Percentiles rank a stretch among this genome's conserved stretches.
Evolutionary conservation across 495 filamentous ascomycete genomes (phyloP).

Genomic region (Polyplosphaeria fusca): DNA sequence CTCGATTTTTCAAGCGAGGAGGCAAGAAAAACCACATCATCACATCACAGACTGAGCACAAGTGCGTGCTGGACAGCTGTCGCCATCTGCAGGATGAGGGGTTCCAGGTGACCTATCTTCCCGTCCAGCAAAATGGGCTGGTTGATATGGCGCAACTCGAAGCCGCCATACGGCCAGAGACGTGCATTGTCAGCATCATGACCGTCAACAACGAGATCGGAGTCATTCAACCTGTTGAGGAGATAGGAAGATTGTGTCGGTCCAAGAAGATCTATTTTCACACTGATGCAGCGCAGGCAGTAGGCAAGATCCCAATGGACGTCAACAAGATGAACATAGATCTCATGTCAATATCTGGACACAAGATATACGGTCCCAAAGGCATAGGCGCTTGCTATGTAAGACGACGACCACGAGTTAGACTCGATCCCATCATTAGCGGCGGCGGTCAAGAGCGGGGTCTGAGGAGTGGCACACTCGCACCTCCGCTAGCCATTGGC

Average conservation of each 20-base stretch:
- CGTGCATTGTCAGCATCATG: slow-evolving; percentile 92
- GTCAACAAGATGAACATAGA: slow-evolving; percentile 97
- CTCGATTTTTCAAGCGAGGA: slow-evolving; percentile 83
- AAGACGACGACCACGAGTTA: slow-evolving; percentile 83
- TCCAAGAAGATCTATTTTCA: slow-evolving; percentile 96
- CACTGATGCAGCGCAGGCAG: slow-evolving; percentile 94
- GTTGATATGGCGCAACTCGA: slow-evolving; percentile 84
- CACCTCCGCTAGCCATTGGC: slow-evolving; percentile 82
- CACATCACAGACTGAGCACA: slow-evolving; percentile 96
- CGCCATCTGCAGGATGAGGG: slow-evolving; percentile 95
- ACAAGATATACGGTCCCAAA: slow-evolving; percentile 98
- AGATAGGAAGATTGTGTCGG: slow-evolving; percentile 90
- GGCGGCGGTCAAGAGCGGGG: slow-evolving; percentile 96
- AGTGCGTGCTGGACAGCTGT: slow-evolving; percentile 96
- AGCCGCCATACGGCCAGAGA: slow-evolving; percentile 86
- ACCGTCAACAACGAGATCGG: slow-evolving; percentile 99
- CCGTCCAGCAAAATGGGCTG: slow-evolving; percentile 79
- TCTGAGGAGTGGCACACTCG: slow-evolving; percentile 86
- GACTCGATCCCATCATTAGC: slow-evolving; percentile 92
- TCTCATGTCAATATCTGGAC: slow-evolving; percentile 97
- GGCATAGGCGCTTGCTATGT: slow-evolving; percentile 96
- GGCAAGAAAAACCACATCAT: slow-evolving; percentile 99
- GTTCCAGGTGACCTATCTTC: slow-evolving; percentile 92
- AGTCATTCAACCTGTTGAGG: slow-evolving; percentile 89
- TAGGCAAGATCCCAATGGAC: slow-evolving; percentile 94